These are phyloP conservation scores for Trypanosoma platydactyli DNA, from an alignment of 208 protist genomes.

Conservation along the genomic window DNA sequence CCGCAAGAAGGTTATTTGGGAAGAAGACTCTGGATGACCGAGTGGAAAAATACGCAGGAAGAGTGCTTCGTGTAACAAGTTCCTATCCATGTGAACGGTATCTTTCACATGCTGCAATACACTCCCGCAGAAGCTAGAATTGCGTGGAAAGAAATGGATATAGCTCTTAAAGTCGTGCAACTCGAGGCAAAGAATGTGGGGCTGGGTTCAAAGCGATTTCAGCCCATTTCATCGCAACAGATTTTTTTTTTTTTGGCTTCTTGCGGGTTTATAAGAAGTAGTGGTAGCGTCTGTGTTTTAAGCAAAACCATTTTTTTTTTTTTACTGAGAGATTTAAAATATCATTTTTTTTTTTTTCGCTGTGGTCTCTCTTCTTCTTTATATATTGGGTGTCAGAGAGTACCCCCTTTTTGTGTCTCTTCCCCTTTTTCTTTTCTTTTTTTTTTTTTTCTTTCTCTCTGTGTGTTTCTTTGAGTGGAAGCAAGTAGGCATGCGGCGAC, in stretches of 20 bases:
- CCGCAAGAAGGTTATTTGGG: neutral
- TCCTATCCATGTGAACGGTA: neutral
- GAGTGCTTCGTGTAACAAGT: neutral
- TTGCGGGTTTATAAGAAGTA: neutral
- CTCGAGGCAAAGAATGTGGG: neutral
- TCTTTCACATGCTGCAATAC: neutral
- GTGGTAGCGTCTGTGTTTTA: neutral
- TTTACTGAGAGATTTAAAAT: too few species aligned
- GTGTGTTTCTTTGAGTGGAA: neutral
- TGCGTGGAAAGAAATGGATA: neutral
- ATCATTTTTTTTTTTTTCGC: too few species aligned
- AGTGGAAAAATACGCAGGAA: neutral
- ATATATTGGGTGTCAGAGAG: neutral
- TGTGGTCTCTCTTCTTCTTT: slow-evolving; percentile 23
- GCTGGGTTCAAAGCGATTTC: neutral
- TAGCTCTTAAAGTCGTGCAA: neutral
- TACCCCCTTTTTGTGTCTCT: slow-evolving; percentile 8
- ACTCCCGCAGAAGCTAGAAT: neutral
- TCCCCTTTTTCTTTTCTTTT: slow-evolving; percentile 27
- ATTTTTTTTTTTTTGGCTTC: slow-evolving; percentile 13
- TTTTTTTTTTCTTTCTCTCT: slow-evolving; percentile 27
- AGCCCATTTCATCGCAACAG: neutral
- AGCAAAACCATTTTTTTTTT: too few species aligned
- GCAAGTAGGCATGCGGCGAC: neutral
- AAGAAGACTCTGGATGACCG: neutral